phyloP scores from a whole-genome alignment of 768 basidiomycete species.

The Rhodotorula babjevae region DNA sequence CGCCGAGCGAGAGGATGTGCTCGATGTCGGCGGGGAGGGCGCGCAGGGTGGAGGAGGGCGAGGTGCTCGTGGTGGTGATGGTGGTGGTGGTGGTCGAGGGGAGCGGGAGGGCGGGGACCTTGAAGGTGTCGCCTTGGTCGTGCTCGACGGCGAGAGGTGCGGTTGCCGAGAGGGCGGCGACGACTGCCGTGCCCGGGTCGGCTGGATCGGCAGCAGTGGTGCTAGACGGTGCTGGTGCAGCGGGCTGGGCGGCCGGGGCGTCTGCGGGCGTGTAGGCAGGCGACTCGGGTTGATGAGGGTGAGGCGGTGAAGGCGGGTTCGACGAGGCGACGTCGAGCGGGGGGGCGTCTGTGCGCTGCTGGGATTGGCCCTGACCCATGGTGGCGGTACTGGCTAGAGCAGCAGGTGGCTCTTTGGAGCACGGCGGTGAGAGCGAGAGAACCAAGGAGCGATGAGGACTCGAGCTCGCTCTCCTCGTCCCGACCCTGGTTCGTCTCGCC shows the following conservation, averaged over 20 bases:
- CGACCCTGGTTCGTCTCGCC: too few species aligned
- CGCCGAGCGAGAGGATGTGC: conserved; percentile 35
- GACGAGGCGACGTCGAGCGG: not conserved
- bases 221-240: not conserved
- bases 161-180: not conserved
- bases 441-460: not conserved
- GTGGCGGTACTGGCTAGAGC: not conserved
- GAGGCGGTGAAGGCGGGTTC: not conserved
- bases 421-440: not conserved
- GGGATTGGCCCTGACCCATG: conserved; percentile 3
- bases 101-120: conserved; percentile 23
- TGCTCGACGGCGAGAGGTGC: not conserved
- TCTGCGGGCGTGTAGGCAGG: fast-evolving
- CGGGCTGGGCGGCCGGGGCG: not conserved
- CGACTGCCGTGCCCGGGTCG: too few species aligned
- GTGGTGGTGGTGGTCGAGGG: not conserved
- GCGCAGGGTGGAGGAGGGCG: conserved; percentile 12
- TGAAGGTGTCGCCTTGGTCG: conserved; percentile 18
- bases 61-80: not conserved
- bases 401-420: not conserved
- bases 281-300: not conserved
- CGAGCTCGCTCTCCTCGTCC: not conserved
- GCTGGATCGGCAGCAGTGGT: not conserved
- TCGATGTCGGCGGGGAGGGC: conserved; percentile 36
- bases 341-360: not conserved